phyloP scores from a whole-genome alignment of 768 basidiomycete genomes.

The Gymnopilus junonius region DNA sequence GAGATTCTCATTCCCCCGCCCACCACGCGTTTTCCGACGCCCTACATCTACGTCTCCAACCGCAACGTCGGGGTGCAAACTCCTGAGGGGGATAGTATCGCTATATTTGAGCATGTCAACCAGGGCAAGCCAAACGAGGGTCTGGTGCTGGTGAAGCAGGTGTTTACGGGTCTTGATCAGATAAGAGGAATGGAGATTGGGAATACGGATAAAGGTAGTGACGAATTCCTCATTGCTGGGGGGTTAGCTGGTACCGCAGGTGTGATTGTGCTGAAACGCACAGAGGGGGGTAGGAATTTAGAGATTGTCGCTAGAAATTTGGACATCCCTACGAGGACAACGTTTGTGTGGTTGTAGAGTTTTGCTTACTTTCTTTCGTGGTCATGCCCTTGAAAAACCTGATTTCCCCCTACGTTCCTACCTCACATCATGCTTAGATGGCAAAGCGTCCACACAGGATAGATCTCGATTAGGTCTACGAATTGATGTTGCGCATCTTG shows the following conservation, averaged over 20 bases:
- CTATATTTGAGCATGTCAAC: constrained; percentile 56
- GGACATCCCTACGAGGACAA: constrained; percentile 52
- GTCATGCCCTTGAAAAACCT: no score
- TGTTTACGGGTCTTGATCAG: constrained; percentile 67
- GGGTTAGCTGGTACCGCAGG: constrained; percentile 58
- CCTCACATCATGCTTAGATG: no score
- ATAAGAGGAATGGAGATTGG: constrained; percentile 71
- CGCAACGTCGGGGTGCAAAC: constrained; percentile 56
- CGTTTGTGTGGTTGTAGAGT: constrained; percentile 52
- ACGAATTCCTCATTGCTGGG: constrained; percentile 54
- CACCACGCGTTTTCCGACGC: constrained; percentile 46
- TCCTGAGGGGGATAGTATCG: constrained; percentile 62
- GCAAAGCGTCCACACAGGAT: no score
- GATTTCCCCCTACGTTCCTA: background rate
- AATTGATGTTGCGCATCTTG: background rate
- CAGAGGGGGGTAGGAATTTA: constrained; percentile 55
- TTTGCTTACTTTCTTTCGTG: background rate
- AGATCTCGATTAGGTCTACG: background rate
- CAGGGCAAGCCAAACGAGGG: constrained; percentile 34
- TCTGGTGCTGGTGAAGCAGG: constrained; percentile 46
- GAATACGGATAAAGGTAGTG: constrained; percentile 46
- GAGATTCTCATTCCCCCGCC: constrained; percentile 66
- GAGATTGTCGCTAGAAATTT: constrained; percentile 56
- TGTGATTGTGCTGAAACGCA: constrained; percentile 59
- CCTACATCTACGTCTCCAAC: constrained; percentile 72